phyloP scores from a whole-genome alignment of 1,284 basidiomycete species.

The Puccinia horiana region DNA sequence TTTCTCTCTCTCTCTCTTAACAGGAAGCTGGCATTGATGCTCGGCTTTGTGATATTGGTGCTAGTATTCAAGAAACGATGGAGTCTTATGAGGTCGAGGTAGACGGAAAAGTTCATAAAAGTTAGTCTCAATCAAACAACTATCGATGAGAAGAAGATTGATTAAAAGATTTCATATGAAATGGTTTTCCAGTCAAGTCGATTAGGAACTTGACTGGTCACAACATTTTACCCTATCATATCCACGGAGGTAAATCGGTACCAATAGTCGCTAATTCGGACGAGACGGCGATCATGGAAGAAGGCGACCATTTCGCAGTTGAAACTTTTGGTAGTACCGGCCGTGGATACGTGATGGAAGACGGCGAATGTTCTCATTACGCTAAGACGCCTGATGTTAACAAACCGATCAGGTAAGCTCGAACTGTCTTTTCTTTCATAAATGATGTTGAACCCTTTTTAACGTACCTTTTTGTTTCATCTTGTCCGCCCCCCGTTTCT shows the following conservation, averaged over 20 bases:
- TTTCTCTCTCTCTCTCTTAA: conserved; percentile 44
- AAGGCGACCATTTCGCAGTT: conserved; percentile 98
- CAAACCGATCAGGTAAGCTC: conserved; percentile 70
- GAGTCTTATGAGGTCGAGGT: conserved; percentile 96
- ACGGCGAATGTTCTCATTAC: conserved; percentile 92
- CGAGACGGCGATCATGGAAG: conserved; percentile 95
- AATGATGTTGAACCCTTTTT: conserved; percentile 35
- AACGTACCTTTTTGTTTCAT: neutral
- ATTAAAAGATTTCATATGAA: neutral
- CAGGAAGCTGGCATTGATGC: conserved; percentile 97
- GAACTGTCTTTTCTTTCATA: conserved; percentile 40
- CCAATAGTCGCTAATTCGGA: conserved; percentile 79
- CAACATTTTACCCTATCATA: conserved; percentile 82
- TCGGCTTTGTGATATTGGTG: conserved; percentile 87
- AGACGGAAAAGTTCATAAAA: conserved; percentile 77
- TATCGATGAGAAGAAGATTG: conserved; percentile 35
- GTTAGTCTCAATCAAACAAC: conserved; percentile 61
- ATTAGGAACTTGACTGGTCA: conserved; percentile 90
- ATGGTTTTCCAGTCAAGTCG: conserved; percentile 71
- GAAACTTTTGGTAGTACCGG: conserved; percentile 98
- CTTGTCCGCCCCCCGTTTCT: conserved; percentile 16
- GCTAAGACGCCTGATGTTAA: conserved; percentile 72
- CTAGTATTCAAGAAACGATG: conserved; percentile 96
- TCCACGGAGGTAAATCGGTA: conserved; percentile 84
- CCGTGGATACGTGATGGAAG: conserved; percentile 85